Evolutionary conservation across 768 basidiomycete species (phyloP).

Genomic region (Leucogyrophana mollusca): DNA sequence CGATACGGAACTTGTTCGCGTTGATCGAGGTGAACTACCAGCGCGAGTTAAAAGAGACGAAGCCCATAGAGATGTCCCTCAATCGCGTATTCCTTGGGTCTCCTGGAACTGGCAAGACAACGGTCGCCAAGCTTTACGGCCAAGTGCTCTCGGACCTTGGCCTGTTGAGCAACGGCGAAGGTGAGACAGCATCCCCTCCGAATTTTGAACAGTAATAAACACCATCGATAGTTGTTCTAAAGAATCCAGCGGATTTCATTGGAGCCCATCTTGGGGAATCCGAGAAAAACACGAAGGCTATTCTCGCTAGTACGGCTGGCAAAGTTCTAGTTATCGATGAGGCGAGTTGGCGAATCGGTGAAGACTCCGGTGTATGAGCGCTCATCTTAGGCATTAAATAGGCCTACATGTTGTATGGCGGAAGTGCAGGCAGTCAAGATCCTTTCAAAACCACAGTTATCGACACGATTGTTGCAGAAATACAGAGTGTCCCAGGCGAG

Average conservation of each 20-base stretch:
- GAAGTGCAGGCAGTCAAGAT: conserved; percentile 36
- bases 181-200: conserved; percentile 28
- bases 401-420: conserved; percentile 69
- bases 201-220: neutral
- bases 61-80: conserved; percentile 52
- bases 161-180: conserved; percentile 73
- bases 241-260: conserved; percentile 71
- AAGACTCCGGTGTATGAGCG: neutral
- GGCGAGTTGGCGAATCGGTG: conserved; percentile 28
- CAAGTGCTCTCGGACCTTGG: conserved; percentile 58
- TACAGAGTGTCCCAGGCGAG: conserved; percentile 67
- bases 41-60: conserved; percentile 56
- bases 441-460: conserved; percentile 66
- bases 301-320: conserved; percentile 55
- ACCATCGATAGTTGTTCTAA: conserved; percentile 48
- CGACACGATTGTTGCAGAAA: conserved; percentile 73
- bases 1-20: conserved; percentile 46
- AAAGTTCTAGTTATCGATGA: conserved; percentile 75
- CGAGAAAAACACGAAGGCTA: conserved; percentile 62
- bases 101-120: conserved; percentile 73
- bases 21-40: conserved; percentile 53
- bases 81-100: conserved; percentile 67
- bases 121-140: conserved; percentile 67
- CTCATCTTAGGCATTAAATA: conserved; percentile 28
- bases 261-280: conserved; percentile 58